Evolutionary conservation across 257 asterid genomes (phyloP), one percentile per base, ranked within the genome.

Genomic region (Solanum medicagineum): DNA sequence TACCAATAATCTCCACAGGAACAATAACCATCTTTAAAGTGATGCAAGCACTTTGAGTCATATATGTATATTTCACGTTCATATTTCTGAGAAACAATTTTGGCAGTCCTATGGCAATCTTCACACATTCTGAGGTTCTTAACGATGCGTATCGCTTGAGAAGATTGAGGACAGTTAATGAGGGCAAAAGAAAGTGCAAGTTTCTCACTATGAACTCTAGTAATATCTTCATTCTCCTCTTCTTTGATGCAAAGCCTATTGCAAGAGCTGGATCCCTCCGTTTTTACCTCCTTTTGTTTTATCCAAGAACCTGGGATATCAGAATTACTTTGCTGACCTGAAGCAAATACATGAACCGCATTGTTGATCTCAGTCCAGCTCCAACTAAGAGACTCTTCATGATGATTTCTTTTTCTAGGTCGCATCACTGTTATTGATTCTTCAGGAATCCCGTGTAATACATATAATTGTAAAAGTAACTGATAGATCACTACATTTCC

Each of bases 1-100:
- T 92, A 95, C 98, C 98, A 95, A 88, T 94, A 95, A 57, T 92
- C 93, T 32, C 92, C 92, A 88, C 98, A 95, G 79, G 98, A 94
- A 89, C 98, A 94, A n/a, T 66, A 84, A 51, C 98, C 97, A n/a
- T 91, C 65, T 79, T 90, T 90, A 87, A 95, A 92, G 93, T 90
- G 98, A 89, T 95, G 98, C 59, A 95, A 89, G 90, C 95, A 94
- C 86, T 88, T 91, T 26, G 96, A 85, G 80, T 95, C 98, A 26
- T 84, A 84, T 36, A 94, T n/a, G 57, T 91, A 92, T 90, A 95
- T 91, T 83, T 91, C 94, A 83, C 93, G 86, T 10, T 84, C 85
- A 54, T 86, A 88, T 51, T 70, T 86, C 70, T 83, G 86, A 20
- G 97, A 93, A 17, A 91, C 86, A 90, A 85, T 49, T 86, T 95